phyloP scores from a whole-genome alignment of 176 grass and related monocot species.

The Ensete glaucum region DNA sequence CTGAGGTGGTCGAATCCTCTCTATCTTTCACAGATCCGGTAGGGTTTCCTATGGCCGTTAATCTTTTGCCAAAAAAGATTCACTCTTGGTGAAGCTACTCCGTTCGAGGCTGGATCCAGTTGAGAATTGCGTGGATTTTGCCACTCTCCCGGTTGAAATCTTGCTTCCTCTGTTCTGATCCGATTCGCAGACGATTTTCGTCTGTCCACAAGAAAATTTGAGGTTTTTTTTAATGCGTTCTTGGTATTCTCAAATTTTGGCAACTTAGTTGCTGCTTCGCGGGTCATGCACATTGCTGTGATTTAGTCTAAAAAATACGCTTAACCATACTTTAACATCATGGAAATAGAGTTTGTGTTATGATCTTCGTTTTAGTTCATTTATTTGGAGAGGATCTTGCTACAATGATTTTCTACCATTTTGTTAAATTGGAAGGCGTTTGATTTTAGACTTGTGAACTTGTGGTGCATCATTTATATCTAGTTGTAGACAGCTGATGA shows the following conservation, averaged over 20 bases:
- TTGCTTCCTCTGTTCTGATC: neutral
- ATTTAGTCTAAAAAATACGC: too few relatives aligned
- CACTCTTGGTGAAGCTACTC: neutral
- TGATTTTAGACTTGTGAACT: neutral
- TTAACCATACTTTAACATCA: too few relatives aligned
- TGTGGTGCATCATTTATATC: neutral
- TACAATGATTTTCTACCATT: neutral
- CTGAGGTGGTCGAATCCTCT: too few relatives aligned
- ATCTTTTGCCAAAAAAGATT: neutral
- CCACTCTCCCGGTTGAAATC: neutral
- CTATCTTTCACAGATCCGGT: too few relatives aligned
- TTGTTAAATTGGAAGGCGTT: neutral
- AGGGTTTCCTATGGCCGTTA: neutral
- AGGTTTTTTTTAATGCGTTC: neutral
- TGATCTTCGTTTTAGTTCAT: too few relatives aligned
- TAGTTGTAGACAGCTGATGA: neutral
- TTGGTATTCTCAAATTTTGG: neutral
- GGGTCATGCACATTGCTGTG: too few relatives aligned
- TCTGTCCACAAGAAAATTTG: neutral
- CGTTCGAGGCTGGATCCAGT: neutral
- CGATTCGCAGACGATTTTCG: neutral
- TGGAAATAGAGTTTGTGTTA: too few relatives aligned
- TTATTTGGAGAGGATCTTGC: too few relatives aligned
- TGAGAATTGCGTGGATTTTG: neutral
- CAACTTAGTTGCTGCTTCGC: neutral